Evolutionary conservation across 2,329 filamentous ascomycete genomes (phyloP).

Genomic region (Beauveria sp.): DNA sequence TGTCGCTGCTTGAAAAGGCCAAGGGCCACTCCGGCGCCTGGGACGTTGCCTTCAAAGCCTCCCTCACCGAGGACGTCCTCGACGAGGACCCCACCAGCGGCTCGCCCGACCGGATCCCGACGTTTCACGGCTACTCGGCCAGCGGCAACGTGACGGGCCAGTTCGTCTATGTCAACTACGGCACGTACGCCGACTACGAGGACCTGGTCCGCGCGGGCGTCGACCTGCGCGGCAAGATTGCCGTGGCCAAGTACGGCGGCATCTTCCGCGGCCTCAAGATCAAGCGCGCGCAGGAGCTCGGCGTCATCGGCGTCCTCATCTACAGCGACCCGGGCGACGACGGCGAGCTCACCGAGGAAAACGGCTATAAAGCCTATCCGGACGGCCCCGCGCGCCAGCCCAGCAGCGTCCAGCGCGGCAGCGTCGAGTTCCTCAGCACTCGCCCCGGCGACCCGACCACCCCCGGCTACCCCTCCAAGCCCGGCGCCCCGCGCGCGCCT

Average conservation of each 20-base stretch:
- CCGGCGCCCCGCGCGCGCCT: constrained; percentile 70
- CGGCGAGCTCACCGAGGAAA: constrained; percentile 69
- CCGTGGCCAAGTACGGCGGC: constrained; percentile 74
- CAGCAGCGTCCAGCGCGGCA: constrained; percentile 84
- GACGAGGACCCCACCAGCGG: constrained; percentile 75
- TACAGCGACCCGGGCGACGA: constrained; percentile 90
- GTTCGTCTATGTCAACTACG: constrained; percentile 88
- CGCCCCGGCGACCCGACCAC: constrained; percentile 76
- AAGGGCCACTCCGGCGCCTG: constrained; percentile 34
- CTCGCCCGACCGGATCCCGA: constrained; percentile 66
- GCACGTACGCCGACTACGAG: constrained; percentile 77
- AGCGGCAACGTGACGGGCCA: constrained; percentile 83
- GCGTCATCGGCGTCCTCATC: constrained; percentile 77
- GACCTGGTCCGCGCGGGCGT: constrained; percentile 71
- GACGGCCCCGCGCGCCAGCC: constrained; percentile 81
- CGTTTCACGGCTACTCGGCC: constrained; percentile 92
- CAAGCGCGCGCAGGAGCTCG: constrained; percentile 83
- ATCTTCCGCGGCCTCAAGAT: constrained; percentile 89
- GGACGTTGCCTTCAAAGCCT: constrained; percentile 69
- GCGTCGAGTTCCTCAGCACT: constrained; percentile 70
- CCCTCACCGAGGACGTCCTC: constrained; percentile 75
- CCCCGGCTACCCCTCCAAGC: constrained; percentile 87
- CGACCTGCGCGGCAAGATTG: constrained; percentile 75
- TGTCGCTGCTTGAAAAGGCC: constrained; percentile 54
- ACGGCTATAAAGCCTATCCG: constrained; percentile 74